Percentiles rank a stretch among this genome's conserved stretches.
Conservation (phyloP, 2,329 filamentous ascomycete genomes). For the Fusarium sp. region DNA sequence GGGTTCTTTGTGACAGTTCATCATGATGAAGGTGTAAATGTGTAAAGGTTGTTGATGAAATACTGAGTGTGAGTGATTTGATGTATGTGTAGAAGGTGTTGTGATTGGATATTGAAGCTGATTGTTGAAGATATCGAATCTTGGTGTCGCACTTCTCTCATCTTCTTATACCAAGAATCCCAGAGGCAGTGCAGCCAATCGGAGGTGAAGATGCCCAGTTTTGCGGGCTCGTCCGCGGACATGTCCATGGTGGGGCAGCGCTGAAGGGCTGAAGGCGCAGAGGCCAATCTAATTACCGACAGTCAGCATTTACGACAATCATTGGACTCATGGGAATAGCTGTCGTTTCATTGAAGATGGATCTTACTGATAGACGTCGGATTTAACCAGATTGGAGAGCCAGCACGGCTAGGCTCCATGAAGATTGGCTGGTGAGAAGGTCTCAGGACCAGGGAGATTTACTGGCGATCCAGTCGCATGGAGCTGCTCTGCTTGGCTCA, state of each 20-base stretch:
- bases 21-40: background rate
- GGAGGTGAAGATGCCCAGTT: background rate
- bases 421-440: background rate
- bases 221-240: conserved; percentile 32
- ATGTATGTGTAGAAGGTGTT: background rate
- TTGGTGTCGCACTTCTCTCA: background rate
- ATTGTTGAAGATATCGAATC: background rate
- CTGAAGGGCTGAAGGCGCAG: conserved; percentile 5
- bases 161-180: conserved; percentile 18
- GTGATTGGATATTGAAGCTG: background rate
- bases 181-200: conserved; percentile 9
- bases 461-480: background rate
- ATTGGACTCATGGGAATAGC: background rate
- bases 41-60: rapidly evolving
- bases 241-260: conserved; percentile 31
- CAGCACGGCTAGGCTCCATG: background rate
- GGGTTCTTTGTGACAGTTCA: conserved; percentile 23
- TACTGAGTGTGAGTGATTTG: too few species aligned
- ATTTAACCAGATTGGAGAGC: background rate
- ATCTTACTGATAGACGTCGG: too few species aligned
- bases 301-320: background rate
- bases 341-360: background rate
- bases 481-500: background rate
- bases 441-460: background rate
- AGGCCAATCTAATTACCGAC: background rate